phyloP scores from a whole-genome alignment of 495 filamentous ascomycete genomes.

The Tuber borchii region DNA sequence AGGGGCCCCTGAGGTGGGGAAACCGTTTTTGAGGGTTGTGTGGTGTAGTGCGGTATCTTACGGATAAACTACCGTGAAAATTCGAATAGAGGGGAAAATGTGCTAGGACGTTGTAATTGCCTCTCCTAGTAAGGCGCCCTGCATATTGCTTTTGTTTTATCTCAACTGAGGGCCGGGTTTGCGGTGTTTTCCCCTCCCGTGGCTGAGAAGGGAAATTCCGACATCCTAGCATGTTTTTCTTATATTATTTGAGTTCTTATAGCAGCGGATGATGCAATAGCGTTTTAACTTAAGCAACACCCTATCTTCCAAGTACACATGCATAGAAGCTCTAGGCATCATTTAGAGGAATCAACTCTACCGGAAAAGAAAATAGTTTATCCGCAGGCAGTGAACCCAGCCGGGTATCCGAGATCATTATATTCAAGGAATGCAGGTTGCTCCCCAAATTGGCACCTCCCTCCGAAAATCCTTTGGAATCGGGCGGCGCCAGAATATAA shows the following conservation, averaged over 20 bases:
- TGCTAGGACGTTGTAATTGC: too few relatives aligned
- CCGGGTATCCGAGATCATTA: background rate
- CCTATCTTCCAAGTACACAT: background rate
- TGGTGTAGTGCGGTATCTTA: background rate
- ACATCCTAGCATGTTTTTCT: too few relatives aligned
- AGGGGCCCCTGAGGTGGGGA: background rate
- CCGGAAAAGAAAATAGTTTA: background rate
- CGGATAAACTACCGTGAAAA: background rate
- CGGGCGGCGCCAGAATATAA: too few relatives aligned
- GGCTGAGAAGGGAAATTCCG: too few relatives aligned
- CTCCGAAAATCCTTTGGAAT: background rate
- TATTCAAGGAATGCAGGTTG: background rate
- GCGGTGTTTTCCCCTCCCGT: too few relatives aligned
- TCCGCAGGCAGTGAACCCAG: background rate
- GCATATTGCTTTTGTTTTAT: too few relatives aligned
- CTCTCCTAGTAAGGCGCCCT: too few relatives aligned
- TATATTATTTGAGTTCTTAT: too few relatives aligned
- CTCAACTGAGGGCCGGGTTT: too few relatives aligned
- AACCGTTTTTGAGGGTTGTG: background rate
- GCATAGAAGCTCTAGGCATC: background rate
- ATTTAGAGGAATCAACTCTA: background rate
- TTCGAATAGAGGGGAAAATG: too few relatives aligned
- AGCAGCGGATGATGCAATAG: background rate
- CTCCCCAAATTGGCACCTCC: too few relatives aligned
- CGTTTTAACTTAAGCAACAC: background rate